These are phyloP conservation scores for Cucurbita maxima DNA, from an alignment of 306 rosid genomes.

Conservation along the genomic window DNA sequence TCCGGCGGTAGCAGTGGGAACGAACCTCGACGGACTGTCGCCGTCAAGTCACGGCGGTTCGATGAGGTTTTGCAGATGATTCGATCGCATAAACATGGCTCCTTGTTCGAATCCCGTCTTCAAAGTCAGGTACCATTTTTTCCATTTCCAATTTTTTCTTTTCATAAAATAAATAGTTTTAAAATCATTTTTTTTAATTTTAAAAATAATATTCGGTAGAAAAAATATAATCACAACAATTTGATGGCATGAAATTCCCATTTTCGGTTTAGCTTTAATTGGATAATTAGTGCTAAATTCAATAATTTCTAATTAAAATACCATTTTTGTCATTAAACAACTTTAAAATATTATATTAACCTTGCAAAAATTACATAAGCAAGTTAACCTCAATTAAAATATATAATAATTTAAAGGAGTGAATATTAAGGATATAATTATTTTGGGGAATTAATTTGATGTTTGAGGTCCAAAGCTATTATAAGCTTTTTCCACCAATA, in stretches of 20 bases:
- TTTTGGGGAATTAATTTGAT: slow-evolving; percentile 5
- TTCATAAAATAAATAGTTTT: not conserved
- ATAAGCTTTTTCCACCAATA: slow-evolving; percentile 22
- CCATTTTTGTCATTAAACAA: too few species aligned
- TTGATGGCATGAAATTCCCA: not conserved
- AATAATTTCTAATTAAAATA: not conserved
- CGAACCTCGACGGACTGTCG: slow-evolving; percentile 6
- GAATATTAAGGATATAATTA: too few species aligned
- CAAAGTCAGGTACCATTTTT: slow-evolving; percentile 45
- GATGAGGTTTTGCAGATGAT: slow-evolving; percentile 33
- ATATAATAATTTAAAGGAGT: too few species aligned
- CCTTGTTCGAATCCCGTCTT: slow-evolving; percentile 60
- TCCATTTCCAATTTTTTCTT: not conserved
- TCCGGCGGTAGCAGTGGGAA: slow-evolving; percentile 12
- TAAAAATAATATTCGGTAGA: not conserved
- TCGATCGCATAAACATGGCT: slow-evolving; percentile 36
- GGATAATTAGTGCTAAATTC: not conserved
- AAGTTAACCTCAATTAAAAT: too few species aligned
- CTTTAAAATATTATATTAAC: too few species aligned
- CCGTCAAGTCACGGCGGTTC: slow-evolving; percentile 45
- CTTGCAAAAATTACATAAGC: too few species aligned
- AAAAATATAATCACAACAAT: not conserved
- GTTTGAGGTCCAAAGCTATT: not conserved
- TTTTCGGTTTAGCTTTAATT: not conserved
- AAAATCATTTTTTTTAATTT: not conserved